phyloP scores from a whole-genome alignment of 257 asterid species.

The Solanum megistacrolobum region DNA sequence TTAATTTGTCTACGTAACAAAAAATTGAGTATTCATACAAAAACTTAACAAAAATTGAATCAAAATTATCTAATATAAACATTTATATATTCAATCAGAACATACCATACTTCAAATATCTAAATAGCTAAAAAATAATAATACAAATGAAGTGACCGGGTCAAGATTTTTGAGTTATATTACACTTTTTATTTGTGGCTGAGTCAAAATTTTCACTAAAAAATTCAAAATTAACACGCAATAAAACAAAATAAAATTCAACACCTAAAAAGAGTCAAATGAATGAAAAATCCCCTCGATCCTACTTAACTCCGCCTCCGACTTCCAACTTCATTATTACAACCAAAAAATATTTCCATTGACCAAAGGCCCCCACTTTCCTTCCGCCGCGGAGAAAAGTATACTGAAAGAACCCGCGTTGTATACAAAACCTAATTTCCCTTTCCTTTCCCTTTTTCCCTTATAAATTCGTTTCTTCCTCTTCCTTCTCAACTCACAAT shows the following conservation, averaged over 20 bases:
- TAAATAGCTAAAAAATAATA: background rate
- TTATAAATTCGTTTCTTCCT: constrained; percentile 21
- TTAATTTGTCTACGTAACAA: background rate
- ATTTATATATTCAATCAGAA: background rate
- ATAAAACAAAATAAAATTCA: no score
- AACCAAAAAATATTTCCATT: background rate
- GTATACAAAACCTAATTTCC: constrained; percentile 13
- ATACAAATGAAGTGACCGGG: background rate
- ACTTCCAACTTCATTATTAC: background rate
- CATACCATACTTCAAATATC: background rate
- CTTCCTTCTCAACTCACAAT: background rate
- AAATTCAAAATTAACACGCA: background rate
- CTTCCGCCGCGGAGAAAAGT: background rate
- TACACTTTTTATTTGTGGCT: no score
- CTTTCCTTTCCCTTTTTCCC: background rate
- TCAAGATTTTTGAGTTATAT: no score
- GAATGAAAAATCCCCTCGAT: no score
- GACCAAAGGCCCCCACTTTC: background rate
- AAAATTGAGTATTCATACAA: background rate
- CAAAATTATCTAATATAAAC: background rate
- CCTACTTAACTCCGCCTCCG: background rate
- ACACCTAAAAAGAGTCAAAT: no score
- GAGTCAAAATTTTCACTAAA: background rate
- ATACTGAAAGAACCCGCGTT: constrained; percentile 1
- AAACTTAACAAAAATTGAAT: background rate